A percentile compares a stretch with the other conserved stretches of the same genome.
Evolutionary conservation across 2,329 filamentous ascomycete genomes (phyloP).

Genomic region (Fusarium cyanostomum): DNA sequence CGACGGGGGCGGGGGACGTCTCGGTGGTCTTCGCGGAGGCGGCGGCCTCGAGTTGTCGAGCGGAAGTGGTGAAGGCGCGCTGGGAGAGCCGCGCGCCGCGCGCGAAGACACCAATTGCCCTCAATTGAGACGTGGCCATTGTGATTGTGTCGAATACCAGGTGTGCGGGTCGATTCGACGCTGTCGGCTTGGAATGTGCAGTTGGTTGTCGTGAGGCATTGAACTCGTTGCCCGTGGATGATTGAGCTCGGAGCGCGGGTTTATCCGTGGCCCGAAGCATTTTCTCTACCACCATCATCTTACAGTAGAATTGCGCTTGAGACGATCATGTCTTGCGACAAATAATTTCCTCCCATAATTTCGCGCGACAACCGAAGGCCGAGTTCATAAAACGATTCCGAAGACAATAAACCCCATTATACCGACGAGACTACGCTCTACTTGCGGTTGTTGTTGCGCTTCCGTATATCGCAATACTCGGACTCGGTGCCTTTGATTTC

Average conservation of each 20-base stretch:
- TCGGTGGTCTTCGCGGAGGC: constrained; percentile 53
- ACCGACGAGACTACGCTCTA: not conserved
- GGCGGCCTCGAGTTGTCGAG: constrained; percentile 57
- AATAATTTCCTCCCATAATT: not conserved
- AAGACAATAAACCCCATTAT: not conserved
- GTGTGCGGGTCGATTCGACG: constrained; percentile 43
- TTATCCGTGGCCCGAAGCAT: constrained; percentile 40
- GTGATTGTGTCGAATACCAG: constrained; percentile 35
- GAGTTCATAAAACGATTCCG: not conserved
- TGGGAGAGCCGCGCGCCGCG: constrained; percentile 55
- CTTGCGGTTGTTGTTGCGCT: not conserved
- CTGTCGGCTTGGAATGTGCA: constrained; percentile 32
- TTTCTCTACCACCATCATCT: constrained; percentile 22
- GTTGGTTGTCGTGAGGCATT: constrained; percentile 39
- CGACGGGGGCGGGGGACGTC: constrained; percentile 55
- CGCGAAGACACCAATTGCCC: constrained; percentile 55
- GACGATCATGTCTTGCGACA: constrained; percentile 12
- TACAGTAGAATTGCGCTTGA: constrained; percentile 8
- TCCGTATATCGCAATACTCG: constrained; percentile 5
- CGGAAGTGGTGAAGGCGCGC: constrained; percentile 60
- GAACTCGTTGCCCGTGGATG: constrained; percentile 23
- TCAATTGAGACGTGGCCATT: constrained; percentile 59
- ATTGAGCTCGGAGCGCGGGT: constrained; percentile 24
- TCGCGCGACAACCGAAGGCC: not conserved
- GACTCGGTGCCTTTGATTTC: not conserved